A percentile compares a stretch with the other conserved stretches of the same genome.
These are phyloP conservation scores for Phytophthora tubulina DNA, from an alignment of 352 stramenopile species.

Conservation along the genomic window DNA sequence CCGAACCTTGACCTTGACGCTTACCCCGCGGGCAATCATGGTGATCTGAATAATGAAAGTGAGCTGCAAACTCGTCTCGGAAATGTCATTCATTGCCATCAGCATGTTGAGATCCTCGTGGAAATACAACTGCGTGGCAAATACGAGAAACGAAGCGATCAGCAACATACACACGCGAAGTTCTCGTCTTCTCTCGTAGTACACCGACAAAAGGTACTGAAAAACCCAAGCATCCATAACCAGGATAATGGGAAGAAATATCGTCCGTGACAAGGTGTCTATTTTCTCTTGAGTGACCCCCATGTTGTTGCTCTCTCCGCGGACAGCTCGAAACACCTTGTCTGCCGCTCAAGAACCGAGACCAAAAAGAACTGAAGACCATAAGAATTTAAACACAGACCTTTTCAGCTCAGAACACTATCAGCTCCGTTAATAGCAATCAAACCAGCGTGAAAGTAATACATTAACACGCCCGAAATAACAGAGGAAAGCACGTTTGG, in stretches of 20 bases:
- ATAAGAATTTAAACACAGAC: no score
- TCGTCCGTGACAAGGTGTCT: conserved; percentile 11
- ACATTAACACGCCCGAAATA: neutral
- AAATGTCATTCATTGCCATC: conserved; percentile 45
- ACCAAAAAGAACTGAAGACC: neutral
- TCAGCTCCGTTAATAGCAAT: neutral
- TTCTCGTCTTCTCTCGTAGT: conserved; percentile 38
- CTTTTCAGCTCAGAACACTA: neutral
- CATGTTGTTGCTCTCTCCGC: neutral
- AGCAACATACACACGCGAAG: conserved; percentile 37
- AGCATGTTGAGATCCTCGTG: conserved; percentile 27
- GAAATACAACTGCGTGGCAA: conserved; percentile 40
- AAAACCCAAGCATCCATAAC: conserved; percentile 47
- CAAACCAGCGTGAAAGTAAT: neutral
- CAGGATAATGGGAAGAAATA: conserved; percentile 46
- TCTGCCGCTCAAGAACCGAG: neutral
- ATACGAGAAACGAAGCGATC: conserved; percentile 31
- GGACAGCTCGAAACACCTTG: neutral
- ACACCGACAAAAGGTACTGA: conserved; percentile 48
- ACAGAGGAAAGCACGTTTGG: neutral
- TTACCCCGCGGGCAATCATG: conserved; percentile 40
- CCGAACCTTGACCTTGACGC: conserved; percentile 34
- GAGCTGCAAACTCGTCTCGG: conserved; percentile 42
- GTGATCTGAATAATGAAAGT: conserved; percentile 59
- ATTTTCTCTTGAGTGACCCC: conserved; percentile 18